Conservation (phyloP, 257 asterid genomes). For the Marsdenia floribunda region DNA sequence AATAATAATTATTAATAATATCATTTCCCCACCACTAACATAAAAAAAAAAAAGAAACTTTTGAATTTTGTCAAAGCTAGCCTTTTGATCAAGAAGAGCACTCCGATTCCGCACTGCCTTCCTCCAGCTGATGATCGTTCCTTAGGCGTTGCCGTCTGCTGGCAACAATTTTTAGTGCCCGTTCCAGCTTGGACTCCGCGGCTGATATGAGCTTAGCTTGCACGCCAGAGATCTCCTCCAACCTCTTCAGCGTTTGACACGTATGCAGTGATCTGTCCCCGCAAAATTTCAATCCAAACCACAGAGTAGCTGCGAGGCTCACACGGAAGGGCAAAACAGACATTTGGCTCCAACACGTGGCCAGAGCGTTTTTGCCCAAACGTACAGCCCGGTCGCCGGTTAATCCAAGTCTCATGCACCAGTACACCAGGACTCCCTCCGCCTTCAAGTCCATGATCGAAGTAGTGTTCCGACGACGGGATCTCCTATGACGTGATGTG, state of each 20-base stretch:
- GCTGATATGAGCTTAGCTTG: constrained; percentile 45
- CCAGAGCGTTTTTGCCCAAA: constrained; percentile 32
- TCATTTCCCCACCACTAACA: too few relatives aligned
- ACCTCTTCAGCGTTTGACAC: constrained; percentile 28
- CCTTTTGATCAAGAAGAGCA: constrained; percentile 19
- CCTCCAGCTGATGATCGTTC: constrained; percentile 32
- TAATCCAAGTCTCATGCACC: constrained; percentile 44
- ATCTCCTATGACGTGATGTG: neutral
- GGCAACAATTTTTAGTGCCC: constrained; percentile 15
- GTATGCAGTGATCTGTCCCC: constrained; percentile 15
- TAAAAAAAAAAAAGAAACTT: too few relatives aligned
- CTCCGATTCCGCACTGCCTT: constrained; percentile 54
- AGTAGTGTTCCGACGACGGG: neutral
- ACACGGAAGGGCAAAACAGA: constrained; percentile 45
- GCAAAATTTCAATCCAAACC: constrained; percentile 43
- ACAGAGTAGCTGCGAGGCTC: constrained; percentile 50
- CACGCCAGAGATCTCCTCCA: constrained; percentile 54
- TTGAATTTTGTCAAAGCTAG: neutral
- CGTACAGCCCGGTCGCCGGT: constrained; percentile 18
- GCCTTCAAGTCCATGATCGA: constrained; percentile 12
- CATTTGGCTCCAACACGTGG: constrained; percentile 27
- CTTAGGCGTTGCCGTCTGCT: constrained; percentile 10
- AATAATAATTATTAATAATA: neutral
- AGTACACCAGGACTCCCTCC: constrained; percentile 40
- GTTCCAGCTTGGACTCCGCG: constrained; percentile 37